These are phyloP conservation scores for Penicillium expansum DNA, from an alignment of 2,329 filamentous ascomycete species.

Conservation along the genomic window DNA sequence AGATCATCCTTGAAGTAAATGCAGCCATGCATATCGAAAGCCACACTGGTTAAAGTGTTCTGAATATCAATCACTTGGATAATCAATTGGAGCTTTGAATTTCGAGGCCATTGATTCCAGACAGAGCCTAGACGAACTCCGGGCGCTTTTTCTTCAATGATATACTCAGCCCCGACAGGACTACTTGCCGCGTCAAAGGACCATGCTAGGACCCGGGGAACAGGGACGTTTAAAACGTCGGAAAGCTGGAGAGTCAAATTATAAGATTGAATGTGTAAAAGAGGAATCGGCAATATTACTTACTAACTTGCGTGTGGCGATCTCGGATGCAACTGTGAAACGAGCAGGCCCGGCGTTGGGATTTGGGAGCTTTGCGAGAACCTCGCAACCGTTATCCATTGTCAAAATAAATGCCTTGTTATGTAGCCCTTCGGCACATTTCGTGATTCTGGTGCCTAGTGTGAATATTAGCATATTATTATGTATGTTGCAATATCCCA, in stretches of 20 bases:
- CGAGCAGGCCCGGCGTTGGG: slow-evolving; percentile 27
- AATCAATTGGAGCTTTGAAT: slow-evolving; percentile 25
- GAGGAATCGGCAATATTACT: slow-evolving; percentile 16
- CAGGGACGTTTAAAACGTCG: slow-evolving; percentile 18
- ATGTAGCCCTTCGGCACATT: slow-evolving; percentile 33
- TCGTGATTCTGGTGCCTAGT: slow-evolving; percentile 29
- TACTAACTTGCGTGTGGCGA: slow-evolving; percentile 28
- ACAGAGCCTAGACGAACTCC: slow-evolving; percentile 29
- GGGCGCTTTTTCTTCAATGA: slow-evolving; percentile 31
- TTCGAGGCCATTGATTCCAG: slow-evolving; percentile 28
- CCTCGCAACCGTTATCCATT: slow-evolving; percentile 31
- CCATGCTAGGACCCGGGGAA: slow-evolving; percentile 21
- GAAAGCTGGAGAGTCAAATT: slow-evolving; percentile 20
- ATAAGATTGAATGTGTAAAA: background rate
- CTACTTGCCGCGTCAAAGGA: slow-evolving; percentile 17
- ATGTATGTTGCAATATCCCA: background rate
- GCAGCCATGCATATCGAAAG: slow-evolving; percentile 27
- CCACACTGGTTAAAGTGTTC: slow-evolving; percentile 21
- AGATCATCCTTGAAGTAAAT: slow-evolving; percentile 29
- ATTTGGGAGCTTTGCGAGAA: slow-evolving; percentile 31
- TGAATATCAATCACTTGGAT: slow-evolving; percentile 30
- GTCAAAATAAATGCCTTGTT: slow-evolving; percentile 39
- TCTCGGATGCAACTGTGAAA: slow-evolving; percentile 24
- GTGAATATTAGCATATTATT: background rate
- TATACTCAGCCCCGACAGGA: slow-evolving; percentile 24